Base-by-base conservation (phyloP, 331 rosid genomes). In the Quercus lobata region DNA sequence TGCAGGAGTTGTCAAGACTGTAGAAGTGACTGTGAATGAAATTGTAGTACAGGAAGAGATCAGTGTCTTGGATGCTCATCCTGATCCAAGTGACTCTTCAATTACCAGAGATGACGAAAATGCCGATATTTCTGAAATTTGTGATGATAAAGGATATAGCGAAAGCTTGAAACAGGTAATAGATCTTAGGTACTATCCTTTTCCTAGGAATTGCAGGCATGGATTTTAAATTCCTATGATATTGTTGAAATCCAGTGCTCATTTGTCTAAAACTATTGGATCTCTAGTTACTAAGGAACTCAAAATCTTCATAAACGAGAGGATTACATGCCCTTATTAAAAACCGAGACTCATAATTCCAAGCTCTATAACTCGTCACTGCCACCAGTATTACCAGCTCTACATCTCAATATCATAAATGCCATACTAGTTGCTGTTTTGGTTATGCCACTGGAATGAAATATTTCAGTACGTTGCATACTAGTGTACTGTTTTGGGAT, bases 151-250 rank as follows among this genome's bases (percentile, higher is more conserved):
- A 71, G 78, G 65, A 41, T 56, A 62, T 74, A 82, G 85, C 14
- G 84, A 87, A 78, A 72, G 80, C 86, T 75, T 81, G 77, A 78
- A 87, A 71, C 90, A 86, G 91, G 98, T 96, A 62, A 73, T 73
- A 70, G 75, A 44, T 87, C 76, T 75, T 78, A 54, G 54, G 41
- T 53, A 12, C 53, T 19, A 35, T 68, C 11, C 53, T 68, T n/a
- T 73, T 63, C 73, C 30, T 79, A 35, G 21, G 30, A 73, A 21
- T 41, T 60, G 16, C 62, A 52, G 35, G 29, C 44, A 35, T 63
- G 41, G 17, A 30, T 63, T 14, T 63, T 30, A 61, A 61, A 27
- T 63, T 63, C n/a, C 70, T 15, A 63, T 35, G 72, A 68, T 19
- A 4, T 68, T n/a, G 34, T 68, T 68, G 71, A 68, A n/a, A 35